These are phyloP conservation scores for Physcomitrellopsis africana DNA, from an alignment of 225 moss, liverwort and hornwort genomes.

Conservation along the genomic window DNA sequence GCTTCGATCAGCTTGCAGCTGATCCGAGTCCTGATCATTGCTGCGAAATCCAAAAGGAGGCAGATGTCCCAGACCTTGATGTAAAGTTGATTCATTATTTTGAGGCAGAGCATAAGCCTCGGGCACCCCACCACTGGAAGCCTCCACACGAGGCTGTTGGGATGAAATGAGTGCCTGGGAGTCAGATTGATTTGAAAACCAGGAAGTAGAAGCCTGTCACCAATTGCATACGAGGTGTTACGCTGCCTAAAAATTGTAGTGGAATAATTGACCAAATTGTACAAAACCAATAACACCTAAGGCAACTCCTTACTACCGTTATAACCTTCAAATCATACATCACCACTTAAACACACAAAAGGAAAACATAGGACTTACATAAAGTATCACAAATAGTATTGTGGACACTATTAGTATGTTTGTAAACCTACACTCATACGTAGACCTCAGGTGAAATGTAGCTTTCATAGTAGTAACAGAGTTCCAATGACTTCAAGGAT, in stretches of 20 bases:
- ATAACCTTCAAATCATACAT: too few relatives aligned
- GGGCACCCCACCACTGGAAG: conserved; percentile 47
- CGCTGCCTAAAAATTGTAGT: background rate
- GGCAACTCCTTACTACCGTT: too few relatives aligned
- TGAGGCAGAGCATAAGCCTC: conserved; percentile 66
- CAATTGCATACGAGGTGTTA: conserved; percentile 9
- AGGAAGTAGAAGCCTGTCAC: conserved; percentile 63
- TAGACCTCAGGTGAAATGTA: too few relatives aligned
- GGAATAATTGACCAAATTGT: conserved; percentile 11
- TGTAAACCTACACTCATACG: too few relatives aligned
- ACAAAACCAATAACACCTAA: conserved; percentile 22
- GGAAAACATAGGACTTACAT: too few relatives aligned
- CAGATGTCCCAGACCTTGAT: conserved; percentile 66
- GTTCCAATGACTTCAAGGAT: too few relatives aligned
- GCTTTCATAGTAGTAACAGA: too few relatives aligned
- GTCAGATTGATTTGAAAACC: conserved; percentile 74
- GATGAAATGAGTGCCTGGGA: conserved; percentile 53
- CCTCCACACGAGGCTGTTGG: conserved; percentile 60
- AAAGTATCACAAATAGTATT: too few relatives aligned
- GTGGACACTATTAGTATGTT: too few relatives aligned
- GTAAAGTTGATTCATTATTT: conserved; percentile 60
- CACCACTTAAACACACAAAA: too few relatives aligned
- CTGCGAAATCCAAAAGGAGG: conserved; percentile 68
- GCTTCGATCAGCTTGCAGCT: conserved; percentile 79
- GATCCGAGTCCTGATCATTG: conserved; percentile 76